These are phyloP conservation scores for Aspergillus pseudotamarii DNA, from an alignment of 2,329 filamentous ascomycete species.

Conservation along the genomic window DNA sequence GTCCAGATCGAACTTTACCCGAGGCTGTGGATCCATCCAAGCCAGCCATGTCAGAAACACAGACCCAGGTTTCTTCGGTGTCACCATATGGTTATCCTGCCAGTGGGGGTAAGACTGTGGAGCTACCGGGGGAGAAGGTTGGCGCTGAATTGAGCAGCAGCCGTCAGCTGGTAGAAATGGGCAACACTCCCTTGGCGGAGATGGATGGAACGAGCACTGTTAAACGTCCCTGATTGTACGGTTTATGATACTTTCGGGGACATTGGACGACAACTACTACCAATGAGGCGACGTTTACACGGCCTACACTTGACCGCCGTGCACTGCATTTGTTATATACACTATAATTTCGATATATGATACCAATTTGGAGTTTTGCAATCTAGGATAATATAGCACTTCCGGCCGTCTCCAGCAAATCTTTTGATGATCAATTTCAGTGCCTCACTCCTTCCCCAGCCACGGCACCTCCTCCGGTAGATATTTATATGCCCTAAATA, in stretches of 20 bases:
- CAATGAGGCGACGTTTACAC: background rate
- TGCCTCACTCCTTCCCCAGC: constrained; percentile 24
- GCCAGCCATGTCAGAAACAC: background rate
- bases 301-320: background rate
- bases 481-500: constrained; percentile 52
- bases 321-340: background rate
- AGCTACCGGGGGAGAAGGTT: background rate
- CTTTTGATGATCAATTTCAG: background rate
- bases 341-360: background rate
- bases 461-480: constrained; percentile 45
- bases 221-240: background rate
- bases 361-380: background rate
- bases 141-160: constrained; percentile 8
- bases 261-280: background rate
- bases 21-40: background rate
- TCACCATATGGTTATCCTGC: background rate
- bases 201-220: constrained; percentile 5
- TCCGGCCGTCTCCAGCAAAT: too few species aligned
- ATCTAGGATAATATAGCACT: background rate
- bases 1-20: background rate
- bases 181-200: constrained; percentile 4
- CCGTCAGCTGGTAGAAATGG: constrained; percentile 10
- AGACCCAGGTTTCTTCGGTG: background rate
- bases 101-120: background rate
- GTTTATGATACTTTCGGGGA: background rate